Conservation (phyloP, 2,329 filamentous ascomycete genomes). For the Colletotrichum godetiae region DNA sequence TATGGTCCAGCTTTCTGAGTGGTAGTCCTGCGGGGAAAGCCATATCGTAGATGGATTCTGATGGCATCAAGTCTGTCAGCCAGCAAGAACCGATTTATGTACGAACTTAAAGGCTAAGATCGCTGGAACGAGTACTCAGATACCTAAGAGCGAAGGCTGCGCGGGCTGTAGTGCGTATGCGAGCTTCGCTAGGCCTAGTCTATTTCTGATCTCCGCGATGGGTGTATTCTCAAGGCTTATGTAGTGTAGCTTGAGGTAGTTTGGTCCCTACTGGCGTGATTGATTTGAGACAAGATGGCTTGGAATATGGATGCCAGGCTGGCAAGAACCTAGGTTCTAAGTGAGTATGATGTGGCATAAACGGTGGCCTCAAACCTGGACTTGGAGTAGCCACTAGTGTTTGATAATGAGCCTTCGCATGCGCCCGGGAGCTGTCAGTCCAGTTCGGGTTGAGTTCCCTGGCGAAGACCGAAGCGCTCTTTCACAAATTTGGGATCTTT, state of each 20-base stretch:
- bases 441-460: neutral
- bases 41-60: neutral
- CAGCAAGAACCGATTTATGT: neutral
- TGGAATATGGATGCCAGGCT: neutral
- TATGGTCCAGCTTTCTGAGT: slow-evolving; percentile 36
- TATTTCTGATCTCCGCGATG: neutral
- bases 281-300: neutral
- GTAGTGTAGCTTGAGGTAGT: neutral
- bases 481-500: neutral
- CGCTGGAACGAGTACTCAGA: no score
- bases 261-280: neutral
- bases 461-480: neutral
- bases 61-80: neutral
- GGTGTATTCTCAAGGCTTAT: neutral
- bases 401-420: neutral
- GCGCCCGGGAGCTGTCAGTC: neutral
- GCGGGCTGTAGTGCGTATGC: neutral
- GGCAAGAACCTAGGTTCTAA: neutral
- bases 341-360: neutral
- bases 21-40: slow-evolving; percentile 7
- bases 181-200: neutral
- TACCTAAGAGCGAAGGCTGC: neutral
- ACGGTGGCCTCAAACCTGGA: neutral
- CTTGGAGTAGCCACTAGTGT: neutral
- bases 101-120: neutral